Evolutionary conservation across 352 stramenopile genomes (phyloP).

Genomic region (Pythium periplocum): DNA sequence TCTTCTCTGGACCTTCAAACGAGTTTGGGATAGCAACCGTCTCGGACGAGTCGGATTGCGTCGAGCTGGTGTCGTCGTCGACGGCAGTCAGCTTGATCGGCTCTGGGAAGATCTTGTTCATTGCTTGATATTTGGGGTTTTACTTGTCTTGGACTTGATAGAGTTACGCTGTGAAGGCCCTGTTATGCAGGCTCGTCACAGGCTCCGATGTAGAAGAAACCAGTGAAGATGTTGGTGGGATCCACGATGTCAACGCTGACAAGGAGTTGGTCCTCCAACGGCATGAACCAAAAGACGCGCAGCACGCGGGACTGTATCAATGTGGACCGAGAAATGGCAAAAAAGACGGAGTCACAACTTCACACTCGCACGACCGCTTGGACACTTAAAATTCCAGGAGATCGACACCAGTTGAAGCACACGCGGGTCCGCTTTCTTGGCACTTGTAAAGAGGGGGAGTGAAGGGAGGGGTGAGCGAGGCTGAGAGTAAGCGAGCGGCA

Average conservation of each 20-base stretch:
- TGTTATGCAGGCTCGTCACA: conserved; percentile 88
- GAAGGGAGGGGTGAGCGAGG: too few species aligned
- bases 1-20: conserved; percentile 99
- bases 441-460: too few species aligned
- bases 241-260: conserved; percentile 81
- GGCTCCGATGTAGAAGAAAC: conserved; percentile 88
- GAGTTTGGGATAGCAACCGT: conserved; percentile 55
- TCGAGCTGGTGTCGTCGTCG: conserved; percentile 68
- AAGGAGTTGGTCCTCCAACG: conserved; percentile 66
- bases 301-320: conserved; percentile 11
- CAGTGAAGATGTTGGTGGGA: conserved; percentile 83
- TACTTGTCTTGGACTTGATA: not conserved
- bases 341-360: too few species aligned
- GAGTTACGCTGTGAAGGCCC: conserved; percentile 1
- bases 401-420: too few species aligned
- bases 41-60: conserved; percentile 62
- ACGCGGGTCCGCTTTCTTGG: too few species aligned
- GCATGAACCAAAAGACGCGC: conserved; percentile 57
- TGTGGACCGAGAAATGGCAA: conserved; percentile 15
- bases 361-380: too few species aligned
- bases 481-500: too few species aligned
- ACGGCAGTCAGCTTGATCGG: conserved; percentile 50
- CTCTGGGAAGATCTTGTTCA: conserved; percentile 59
- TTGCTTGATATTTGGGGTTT: conserved; percentile 5
- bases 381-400: too few species aligned